phyloP scores from a whole-genome alignment of 163 green algal species.

The Picocystis sp. region DNA sequence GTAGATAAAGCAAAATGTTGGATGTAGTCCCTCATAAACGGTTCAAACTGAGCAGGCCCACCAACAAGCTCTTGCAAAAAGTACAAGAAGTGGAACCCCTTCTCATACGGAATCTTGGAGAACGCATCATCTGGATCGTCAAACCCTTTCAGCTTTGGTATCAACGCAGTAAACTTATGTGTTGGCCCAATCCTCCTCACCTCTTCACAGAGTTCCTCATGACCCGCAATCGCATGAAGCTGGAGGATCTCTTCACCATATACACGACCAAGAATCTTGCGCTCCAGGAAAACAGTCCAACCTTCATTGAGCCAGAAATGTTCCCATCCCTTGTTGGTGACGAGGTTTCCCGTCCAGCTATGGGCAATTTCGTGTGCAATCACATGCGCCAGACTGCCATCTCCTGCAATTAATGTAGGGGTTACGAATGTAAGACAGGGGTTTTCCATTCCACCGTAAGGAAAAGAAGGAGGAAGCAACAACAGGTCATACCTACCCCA shows the following conservation, averaged over 20 bases:
- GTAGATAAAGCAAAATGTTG: conserved; percentile 28
- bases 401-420: conserved; percentile 73
- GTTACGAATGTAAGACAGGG: conserved; percentile 81
- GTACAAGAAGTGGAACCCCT: conserved; percentile 18
- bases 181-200: conserved; percentile 19
- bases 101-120: conserved; percentile 34
- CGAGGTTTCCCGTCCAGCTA: conserved; percentile 71
- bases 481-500: conserved; percentile 88
- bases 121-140: conserved; percentile 81
- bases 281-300: conserved; percentile 47
- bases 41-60: conserved; percentile 37
- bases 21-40: conserved; percentile 54
- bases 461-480: conserved; percentile 76
- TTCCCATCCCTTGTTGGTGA: conserved; percentile 65
- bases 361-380: conserved; percentile 77
- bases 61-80: conserved; percentile 29
- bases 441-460: conserved; percentile 73
- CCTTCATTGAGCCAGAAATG: conserved; percentile 34
- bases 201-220: conserved; percentile 13
- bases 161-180: conserved; percentile 51
- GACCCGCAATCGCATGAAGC: conserved; percentile 8
- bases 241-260: conserved; percentile 19
- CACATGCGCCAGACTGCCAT: conserved; percentile 25
- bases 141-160: conserved; percentile 43
- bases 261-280: conserved; percentile 59